Evolutionary conservation across 768 basidiomycete genomes (phyloP), one percentile per base, ranked within the genome.

Genomic region (Tulasnella sp.): DNA sequence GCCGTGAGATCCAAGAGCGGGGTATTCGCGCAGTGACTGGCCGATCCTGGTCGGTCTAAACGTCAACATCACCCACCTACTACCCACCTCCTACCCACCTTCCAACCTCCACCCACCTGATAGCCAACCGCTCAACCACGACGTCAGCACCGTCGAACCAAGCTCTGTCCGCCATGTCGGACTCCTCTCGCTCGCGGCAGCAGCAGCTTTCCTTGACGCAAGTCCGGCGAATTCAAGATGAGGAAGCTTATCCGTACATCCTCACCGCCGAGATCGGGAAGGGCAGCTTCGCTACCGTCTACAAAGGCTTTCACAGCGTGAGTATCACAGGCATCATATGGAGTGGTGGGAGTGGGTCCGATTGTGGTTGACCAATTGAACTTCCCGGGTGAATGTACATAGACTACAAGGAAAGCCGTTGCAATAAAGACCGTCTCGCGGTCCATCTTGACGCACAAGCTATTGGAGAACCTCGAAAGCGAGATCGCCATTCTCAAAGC

Each of bases 401-500:
- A 96, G 94, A 91, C 93, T 82, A 91, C 91, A 3, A 89, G 90
- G 81, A 87, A 89, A 16, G 88, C 90, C 72, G 93, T 98, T 48
- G 98, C 98, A 10, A 92, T 99, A 85, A 99, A 99, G 87, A 93
- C 95, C 10, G 94, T 99, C 76, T 91, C 93, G 79, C 90, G 92
- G 74, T 90, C 92, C 82, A 94, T 91, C 81, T 89, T 99, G 48
- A 95, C 92, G 46, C 87, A 93, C 18, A 99, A 98, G 85, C 89
- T 98, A 23, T 91, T 98, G 78, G 96, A 99, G 86, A 99, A 98
- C 83, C 89, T 99, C n/a, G 95, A 98, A 83, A 93, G 93, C 81
- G 98, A 99, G 87, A 98, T 99, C 78, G 91, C 95, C 80, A 98
- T 99, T 80, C 90, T 99, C 82, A 99, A 98, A 86, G 91, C 91